These are phyloP conservation scores for Haematococcus lacustris DNA, from an alignment of 139 green algal genomes.

Conservation along the genomic window DNA sequence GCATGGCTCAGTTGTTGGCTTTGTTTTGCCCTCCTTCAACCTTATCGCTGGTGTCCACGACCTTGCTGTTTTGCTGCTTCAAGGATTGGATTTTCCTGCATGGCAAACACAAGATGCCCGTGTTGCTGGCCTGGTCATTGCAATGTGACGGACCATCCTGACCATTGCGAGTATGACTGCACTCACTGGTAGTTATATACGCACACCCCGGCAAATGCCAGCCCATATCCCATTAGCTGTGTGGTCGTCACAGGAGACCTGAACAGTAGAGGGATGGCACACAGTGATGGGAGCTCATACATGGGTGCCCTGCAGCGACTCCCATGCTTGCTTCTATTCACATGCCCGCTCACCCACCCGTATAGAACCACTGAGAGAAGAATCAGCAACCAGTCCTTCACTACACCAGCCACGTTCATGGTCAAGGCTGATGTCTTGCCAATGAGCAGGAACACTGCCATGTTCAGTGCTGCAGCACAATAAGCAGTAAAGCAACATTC, in stretches of 20 bases:
- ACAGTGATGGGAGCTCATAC: no score
- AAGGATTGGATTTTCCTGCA: background rate
- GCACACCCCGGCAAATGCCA: constrained; percentile 59
- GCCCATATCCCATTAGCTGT: constrained; percentile 60
- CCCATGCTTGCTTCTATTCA: no score
- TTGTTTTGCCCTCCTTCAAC: background rate
- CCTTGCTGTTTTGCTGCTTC: background rate
- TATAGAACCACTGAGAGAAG: constrained; percentile 37
- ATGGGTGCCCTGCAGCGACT: no score
- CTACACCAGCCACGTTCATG: constrained; percentile 75
- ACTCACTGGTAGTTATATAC: constrained; percentile 60
- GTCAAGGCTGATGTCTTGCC: constrained; percentile 67
- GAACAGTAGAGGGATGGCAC: no score
- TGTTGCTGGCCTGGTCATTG: no score
- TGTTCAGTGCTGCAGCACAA: constrained; percentile 79
- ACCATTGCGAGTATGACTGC: constrained; percentile 5
- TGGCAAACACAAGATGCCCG: background rate
- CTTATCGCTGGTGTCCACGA: background rate
- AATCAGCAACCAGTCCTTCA: constrained; percentile 66
- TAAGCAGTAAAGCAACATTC: no score
- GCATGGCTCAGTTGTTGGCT: background rate
- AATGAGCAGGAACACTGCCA: constrained; percentile 83
- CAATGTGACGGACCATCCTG: no score
- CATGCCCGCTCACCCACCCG: no score
- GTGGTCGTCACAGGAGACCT: constrained; percentile 46